These are phyloP conservation scores for Pseudogymnoascus sp. DNA, from an alignment of 2,329 filamentous ascomycete genomes.

Conservation along the genomic window DNA sequence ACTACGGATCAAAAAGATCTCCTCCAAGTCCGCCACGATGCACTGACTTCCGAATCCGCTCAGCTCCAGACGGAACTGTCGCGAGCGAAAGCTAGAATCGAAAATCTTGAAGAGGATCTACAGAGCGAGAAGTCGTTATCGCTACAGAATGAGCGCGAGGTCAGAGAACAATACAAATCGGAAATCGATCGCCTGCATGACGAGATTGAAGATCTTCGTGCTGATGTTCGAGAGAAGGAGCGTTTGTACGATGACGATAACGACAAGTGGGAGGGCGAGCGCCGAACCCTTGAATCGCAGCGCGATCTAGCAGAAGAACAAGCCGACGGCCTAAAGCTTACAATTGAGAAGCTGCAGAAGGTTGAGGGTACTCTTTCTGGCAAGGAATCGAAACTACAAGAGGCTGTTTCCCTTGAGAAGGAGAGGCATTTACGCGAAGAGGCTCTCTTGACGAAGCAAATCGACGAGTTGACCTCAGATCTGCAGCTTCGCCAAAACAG, in stretches of 20 bases:
- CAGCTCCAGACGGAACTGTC: constrained; percentile 60
- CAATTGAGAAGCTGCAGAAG: constrained; percentile 64
- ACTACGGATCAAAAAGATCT: constrained; percentile 61
- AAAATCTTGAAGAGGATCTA: constrained; percentile 43
- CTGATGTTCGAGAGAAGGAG: constrained; percentile 62
- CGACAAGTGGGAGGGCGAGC: constrained; percentile 67
- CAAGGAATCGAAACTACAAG: constrained; percentile 62
- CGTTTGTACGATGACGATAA: constrained; percentile 64
- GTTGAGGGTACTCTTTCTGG: constrained; percentile 60
- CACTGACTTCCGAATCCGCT: constrained; percentile 58
- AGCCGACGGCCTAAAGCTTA: constrained; percentile 60
- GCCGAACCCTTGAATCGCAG: constrained; percentile 58
- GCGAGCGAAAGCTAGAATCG: constrained; percentile 37
- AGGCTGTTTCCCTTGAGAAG: constrained; percentile 63
- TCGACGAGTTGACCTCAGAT: constrained; percentile 67
- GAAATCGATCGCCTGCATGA: constrained; percentile 49
- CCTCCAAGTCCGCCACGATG: constrained; percentile 62
- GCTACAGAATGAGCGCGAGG: constrained; percentile 52
- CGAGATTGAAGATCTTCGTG: constrained; percentile 46
- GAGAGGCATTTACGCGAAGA: constrained; percentile 69
- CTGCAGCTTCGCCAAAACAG: constrained; percentile 60
- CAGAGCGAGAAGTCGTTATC: constrained; percentile 36
- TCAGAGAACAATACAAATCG: constrained; percentile 47
- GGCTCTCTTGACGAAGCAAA: constrained; percentile 61
- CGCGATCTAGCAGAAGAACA: constrained; percentile 62